Conservation (phyloP, 768 basidiomycete species). For the Cyclocybe cylindracea region DNA sequence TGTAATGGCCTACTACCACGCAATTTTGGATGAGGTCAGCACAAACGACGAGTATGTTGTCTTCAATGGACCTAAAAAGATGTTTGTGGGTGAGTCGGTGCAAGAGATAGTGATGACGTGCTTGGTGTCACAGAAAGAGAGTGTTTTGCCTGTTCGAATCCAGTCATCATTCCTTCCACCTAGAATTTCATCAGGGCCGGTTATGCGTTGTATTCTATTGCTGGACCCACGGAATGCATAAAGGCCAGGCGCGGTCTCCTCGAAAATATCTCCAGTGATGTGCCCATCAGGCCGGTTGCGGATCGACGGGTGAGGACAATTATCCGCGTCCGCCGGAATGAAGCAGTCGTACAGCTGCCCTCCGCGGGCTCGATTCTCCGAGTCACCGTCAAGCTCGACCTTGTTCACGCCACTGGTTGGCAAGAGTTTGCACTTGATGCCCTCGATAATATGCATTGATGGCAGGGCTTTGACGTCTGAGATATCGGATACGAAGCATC, state of each 20-base stretch:
- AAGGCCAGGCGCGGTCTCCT: slow-evolving; percentile 47
- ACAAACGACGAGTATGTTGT: slow-evolving; percentile 27
- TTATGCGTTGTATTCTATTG: neutral
- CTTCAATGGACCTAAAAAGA: slow-evolving; percentile 30
- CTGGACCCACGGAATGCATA: slow-evolving; percentile 41
- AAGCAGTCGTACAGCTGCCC: slow-evolving; percentile 53
- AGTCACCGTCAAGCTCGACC: slow-evolving; percentile 30
- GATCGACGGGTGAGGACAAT: slow-evolving; percentile 57
- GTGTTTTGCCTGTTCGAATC: slow-evolving; percentile 67
- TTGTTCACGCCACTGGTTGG: slow-evolving; percentile 13
- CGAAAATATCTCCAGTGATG: slow-evolving; percentile 71
- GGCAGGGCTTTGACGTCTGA: neutral
- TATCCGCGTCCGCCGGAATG: slow-evolving; percentile 54
- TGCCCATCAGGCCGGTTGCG: slow-evolving; percentile 60
- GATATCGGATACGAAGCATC: slow-evolving; percentile 6
- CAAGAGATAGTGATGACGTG: slow-evolving; percentile 27
- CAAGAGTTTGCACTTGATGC: slow-evolving; percentile 26
- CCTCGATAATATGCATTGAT: slow-evolving; percentile 10
- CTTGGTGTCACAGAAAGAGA: slow-evolving; percentile 69
- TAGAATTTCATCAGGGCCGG: neutral
- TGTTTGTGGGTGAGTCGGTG: neutral
- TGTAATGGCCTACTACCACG: slow-evolving; percentile 32
- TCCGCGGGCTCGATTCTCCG: slow-evolving; percentile 38
- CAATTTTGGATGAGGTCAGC: slow-evolving; percentile 28
- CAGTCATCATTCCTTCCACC: slow-evolving; percentile 69